Percentiles rank a stretch among this genome's conserved stretches.
Conservation (phyloP, 2,329 filamentous ascomycete species). For the Cladosporium sp. region DNA sequence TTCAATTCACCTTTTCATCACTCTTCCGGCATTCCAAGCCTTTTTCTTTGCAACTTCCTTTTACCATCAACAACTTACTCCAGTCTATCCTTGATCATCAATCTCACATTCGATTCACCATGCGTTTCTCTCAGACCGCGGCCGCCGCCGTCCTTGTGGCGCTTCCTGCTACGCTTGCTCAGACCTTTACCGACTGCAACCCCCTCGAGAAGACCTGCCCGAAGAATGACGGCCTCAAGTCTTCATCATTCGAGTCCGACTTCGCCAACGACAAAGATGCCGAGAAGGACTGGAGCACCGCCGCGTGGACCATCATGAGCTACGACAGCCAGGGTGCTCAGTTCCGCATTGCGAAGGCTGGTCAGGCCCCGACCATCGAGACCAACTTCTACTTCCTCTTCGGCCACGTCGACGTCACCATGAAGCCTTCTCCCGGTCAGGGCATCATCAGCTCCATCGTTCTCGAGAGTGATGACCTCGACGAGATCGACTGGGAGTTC, state of each 20-base stretch:
- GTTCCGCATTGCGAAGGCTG: conserved; percentile 65
- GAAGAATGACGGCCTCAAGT: conserved; percentile 65
- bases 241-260: conserved; percentile 44
- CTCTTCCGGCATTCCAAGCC: background rate
- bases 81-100: background rate
- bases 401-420: conserved; percentile 45
- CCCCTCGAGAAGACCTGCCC: conserved; percentile 68
- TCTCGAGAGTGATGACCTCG: conserved; percentile 73
- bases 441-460: conserved; percentile 80
- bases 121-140: conserved; percentile 29
- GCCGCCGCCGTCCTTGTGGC: conserved; percentile 34
- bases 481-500: conserved; percentile 86
- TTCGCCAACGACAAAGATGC: conserved; percentile 54
- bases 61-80: background rate
- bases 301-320: conserved; percentile 59
- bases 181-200: conserved; percentile 74
- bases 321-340: conserved; percentile 62
- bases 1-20: background rate
- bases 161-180: conserved; percentile 55
- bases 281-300: conserved; percentile 55
- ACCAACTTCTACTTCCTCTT: conserved; percentile 77
- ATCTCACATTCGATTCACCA: conserved; percentile 17
- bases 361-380: conserved; percentile 73
- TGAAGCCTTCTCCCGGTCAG: conserved; percentile 46
- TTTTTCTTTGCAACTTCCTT: background rate